Evolutionary conservation across 208 protist genomes (phyloP).

Genomic region (Angomonas deanei): DNA sequence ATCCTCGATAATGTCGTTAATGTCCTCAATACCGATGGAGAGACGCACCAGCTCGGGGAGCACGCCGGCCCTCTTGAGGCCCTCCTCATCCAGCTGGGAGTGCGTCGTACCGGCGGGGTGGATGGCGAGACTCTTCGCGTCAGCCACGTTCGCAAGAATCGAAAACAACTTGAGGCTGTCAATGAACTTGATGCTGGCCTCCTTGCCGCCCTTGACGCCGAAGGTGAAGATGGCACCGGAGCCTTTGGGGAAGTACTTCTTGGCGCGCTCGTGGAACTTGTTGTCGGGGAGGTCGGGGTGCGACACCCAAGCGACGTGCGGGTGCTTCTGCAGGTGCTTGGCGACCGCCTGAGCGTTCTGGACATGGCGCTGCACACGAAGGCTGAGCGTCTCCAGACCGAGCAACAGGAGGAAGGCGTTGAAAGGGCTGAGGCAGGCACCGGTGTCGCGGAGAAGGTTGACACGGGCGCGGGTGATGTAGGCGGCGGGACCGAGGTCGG

Average conservation of each 20-base stretch:
- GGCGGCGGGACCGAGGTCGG: not conserved
- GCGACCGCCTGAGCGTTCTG: slow-evolving; percentile 23
- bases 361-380: slow-evolving; percentile 67
- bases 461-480: not conserved
- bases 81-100: slow-evolving; percentile 44
- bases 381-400: slow-evolving; percentile 74
- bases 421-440: slow-evolving; percentile 60
- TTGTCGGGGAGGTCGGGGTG: not conserved
- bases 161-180: slow-evolving; percentile 21
- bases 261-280: not conserved
- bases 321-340: slow-evolving; percentile 14
- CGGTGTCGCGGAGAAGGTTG: slow-evolving; percentile 9
- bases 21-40: slow-evolving; percentile 80
- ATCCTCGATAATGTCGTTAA: slow-evolving; percentile 63
- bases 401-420: slow-evolving; percentile 77
- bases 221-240: slow-evolving; percentile 20
- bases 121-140: slow-evolving; percentile 8
- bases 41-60: slow-evolving; percentile 56
- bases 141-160: slow-evolving; percentile 16
- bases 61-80: slow-evolving; percentile 24
- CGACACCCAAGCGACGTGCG: slow-evolving; percentile 2
- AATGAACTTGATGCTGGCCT: slow-evolving; percentile 27
- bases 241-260: slow-evolving; percentile 4
- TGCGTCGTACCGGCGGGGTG: slow-evolving; percentile 67
- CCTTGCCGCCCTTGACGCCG: slow-evolving; percentile 16